phyloP scores from a whole-genome alignment of 2,329 filamentous ascomycete genomes.

The Aspergillus pseudotamarii region DNA sequence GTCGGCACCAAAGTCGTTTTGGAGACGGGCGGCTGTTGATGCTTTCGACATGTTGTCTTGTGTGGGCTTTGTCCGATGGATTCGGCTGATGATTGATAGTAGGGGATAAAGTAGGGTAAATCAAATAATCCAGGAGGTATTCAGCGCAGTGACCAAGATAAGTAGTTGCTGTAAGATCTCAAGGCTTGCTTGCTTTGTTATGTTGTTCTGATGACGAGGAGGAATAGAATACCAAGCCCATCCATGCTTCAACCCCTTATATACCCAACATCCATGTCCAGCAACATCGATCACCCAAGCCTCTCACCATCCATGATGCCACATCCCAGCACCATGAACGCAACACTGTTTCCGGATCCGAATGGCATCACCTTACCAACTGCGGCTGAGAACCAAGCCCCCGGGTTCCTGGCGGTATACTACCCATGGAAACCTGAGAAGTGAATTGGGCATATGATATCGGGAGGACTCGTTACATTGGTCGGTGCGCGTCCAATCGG shows the following conservation, averaged over 20 bases:
- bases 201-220: neutral
- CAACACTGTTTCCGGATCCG: neutral
- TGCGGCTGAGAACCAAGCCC: slow-evolving; percentile 1
- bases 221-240: neutral
- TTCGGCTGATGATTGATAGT: neutral
- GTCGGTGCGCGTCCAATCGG: neutral
- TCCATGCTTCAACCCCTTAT: neutral
- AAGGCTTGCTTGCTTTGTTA: neutral
- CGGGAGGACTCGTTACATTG: neutral
- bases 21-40: slow-evolving; percentile 22
- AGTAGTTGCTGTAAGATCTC: neutral
- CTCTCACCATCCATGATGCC: neutral
- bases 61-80: neutral
- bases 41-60: neutral
- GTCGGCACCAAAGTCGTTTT: slow-evolving; percentile 41
- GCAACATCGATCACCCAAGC: neutral
- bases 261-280: neutral
- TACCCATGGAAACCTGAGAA: neutral
- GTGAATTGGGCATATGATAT: neutral
- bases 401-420: neutral
- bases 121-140: neutral
- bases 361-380: neutral
- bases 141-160: neutral
- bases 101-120: neutral
- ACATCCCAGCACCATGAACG: neutral